Percentiles rank a stretch among this genome's conserved stretches.
Conservation (phyloP, 306 rosid species). For the Vachellia collinsii region DNA sequence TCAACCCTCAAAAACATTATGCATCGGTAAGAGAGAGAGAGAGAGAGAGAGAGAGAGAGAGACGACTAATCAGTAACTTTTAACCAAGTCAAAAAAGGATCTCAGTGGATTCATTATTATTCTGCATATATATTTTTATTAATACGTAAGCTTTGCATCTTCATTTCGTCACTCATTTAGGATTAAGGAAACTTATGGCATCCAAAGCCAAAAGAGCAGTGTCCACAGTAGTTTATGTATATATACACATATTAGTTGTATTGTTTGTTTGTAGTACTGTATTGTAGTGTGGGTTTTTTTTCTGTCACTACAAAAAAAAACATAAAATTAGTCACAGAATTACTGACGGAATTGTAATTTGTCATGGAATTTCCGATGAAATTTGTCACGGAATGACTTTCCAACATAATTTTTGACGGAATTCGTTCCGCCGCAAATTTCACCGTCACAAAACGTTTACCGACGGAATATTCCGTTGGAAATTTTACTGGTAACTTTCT, state of each 20-base stretch:
- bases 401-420: no score
- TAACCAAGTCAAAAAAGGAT: constrained; percentile 56
- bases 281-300: no score
- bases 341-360: no score
- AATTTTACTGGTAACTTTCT: no score
- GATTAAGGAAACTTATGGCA: constrained; percentile 25
- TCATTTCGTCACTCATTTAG: constrained; percentile 48
- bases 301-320: no score
- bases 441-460: no score
- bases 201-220: background rate
- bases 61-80: constrained; percentile 37
- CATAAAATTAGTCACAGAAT: no score
- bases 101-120: constrained; percentile 18
- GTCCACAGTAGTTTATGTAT: background rate
- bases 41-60: background rate
- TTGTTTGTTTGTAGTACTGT: background rate
- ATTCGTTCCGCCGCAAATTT: no score
- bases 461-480: no score
- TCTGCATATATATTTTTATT: background rate
- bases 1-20: constrained; percentile 8
- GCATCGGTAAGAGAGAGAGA: constrained; percentile 36
- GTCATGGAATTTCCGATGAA: no score
- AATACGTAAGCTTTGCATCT: constrained; percentile 61
- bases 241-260: background rate
- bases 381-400: no score